Evolutionary conservation across 164 flowering plant genomes (phyloP).

Genomic region (Berberis thunbergii): DNA sequence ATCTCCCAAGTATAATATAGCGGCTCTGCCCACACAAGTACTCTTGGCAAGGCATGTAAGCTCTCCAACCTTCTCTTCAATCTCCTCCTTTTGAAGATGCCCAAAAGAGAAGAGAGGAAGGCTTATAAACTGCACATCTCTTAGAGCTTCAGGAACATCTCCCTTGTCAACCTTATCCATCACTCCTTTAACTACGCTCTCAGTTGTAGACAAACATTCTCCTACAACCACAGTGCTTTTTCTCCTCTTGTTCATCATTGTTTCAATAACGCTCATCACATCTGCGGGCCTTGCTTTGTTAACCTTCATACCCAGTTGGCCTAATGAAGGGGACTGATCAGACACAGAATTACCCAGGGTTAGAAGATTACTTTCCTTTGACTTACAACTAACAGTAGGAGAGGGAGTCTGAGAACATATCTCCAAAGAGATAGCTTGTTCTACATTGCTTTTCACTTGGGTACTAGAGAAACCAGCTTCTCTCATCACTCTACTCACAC

Average conservation of each 20-base stretch:
- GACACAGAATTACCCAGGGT: conserved; percentile 14
- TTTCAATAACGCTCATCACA: conserved; percentile 43
- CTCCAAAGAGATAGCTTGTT: conserved; percentile 65
- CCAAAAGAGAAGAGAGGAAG: conserved; percentile 44
- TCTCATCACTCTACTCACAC: conserved; percentile 96
- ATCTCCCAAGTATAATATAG: conserved; percentile 76
- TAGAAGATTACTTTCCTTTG: conserved; percentile 35
- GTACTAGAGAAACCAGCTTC: conserved; percentile 96
- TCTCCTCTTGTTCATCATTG: conserved; percentile 39
- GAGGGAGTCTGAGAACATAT: conserved; percentile 27
- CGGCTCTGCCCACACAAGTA: conserved; percentile 31
- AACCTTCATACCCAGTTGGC: conserved; percentile 8
- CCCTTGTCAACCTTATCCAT: conserved; percentile 54
- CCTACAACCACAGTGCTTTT: conserved; percentile 58
- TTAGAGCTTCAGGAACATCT: conserved; percentile 48
- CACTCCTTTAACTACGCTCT: conserved; percentile 48
- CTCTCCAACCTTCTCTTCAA: conserved; percentile 58
- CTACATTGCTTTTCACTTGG: conserved; percentile 82
- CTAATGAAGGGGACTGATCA: conserved; percentile 14
- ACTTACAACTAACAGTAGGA: conserved; percentile 19
- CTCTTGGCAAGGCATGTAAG: conserved; percentile 43
- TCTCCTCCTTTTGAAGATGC: conserved; percentile 42
- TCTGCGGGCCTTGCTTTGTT: conserved; percentile 31
- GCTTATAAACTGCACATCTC: conserved; percentile 41
- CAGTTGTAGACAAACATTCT: conserved; percentile 44